A percentile compares a stretch with the other conserved stretches of the same genome.
Evolutionary conservation across 1,139 yeast species (phyloP).

Genomic region (Taphrina sp.): DNA sequence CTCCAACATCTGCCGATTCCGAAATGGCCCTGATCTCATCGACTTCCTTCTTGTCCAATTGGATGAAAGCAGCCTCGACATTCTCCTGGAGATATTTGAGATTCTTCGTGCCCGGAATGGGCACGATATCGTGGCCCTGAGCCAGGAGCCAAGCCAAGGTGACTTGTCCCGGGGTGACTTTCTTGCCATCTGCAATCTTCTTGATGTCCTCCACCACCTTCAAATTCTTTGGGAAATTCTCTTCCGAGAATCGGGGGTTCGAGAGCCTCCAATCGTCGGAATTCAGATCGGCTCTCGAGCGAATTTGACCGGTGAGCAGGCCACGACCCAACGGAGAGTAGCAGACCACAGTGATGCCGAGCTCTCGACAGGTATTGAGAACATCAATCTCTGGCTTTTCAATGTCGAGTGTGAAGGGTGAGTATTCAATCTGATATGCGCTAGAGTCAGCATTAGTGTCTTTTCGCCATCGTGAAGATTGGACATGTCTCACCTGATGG

Average conservation of each 20-base stretch:
- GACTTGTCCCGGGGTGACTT: slow-evolving; percentile 61
- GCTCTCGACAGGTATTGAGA: slow-evolving; percentile 37
- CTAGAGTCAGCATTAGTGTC: no score
- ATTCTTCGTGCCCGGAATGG: slow-evolving; percentile 75
- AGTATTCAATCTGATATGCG: slow-evolving; percentile 39
- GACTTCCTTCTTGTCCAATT: slow-evolving; percentile 33
- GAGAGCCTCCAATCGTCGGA: slow-evolving; percentile 56
- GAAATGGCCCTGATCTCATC: slow-evolving; percentile 35
- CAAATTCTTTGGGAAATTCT: slow-evolving; percentile 56
- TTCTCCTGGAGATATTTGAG: slow-evolving; percentile 55
- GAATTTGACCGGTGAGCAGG: slow-evolving; percentile 62
- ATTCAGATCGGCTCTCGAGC: slow-evolving; percentile 50
- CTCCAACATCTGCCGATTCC: slow-evolving; percentile 35
- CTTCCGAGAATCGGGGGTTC: slow-evolving; percentile 54
- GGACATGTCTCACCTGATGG: no score
- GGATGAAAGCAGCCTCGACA: slow-evolving; percentile 29
- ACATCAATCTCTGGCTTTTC: slow-evolving; percentile 35
- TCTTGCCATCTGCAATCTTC: slow-evolving; percentile 49
- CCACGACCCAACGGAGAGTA: slow-evolving; percentile 71
- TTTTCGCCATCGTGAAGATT: no score
- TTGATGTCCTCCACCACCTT: slow-evolving; percentile 52
- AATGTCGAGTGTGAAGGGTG: slow-evolving; percentile 38
- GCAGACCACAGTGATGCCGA: slow-evolving; percentile 37
- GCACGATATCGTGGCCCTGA: slow-evolving; percentile 54
- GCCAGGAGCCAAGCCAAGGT: slow-evolving; percentile 69